These are phyloP conservation scores for Pelargonium australe DNA, from an alignment of 441 rosid species.

Conservation along the genomic window DNA sequence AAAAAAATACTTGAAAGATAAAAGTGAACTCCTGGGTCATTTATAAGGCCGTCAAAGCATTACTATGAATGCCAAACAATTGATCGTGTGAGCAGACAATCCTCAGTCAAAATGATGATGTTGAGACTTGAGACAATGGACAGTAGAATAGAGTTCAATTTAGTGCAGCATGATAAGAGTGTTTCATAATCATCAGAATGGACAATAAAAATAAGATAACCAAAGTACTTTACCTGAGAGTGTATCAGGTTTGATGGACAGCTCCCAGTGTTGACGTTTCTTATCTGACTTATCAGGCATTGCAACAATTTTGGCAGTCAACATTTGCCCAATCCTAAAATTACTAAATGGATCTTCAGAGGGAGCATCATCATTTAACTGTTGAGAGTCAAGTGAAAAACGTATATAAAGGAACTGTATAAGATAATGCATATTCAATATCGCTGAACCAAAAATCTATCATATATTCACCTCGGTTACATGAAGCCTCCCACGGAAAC, in stretches of 20 bases:
- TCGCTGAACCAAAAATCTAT: constrained; percentile 8
- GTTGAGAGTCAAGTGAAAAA: constrained; percentile 27
- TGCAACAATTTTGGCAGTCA: constrained; percentile 68
- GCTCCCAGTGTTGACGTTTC: constrained; percentile 69
- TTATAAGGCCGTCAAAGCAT: background rate
- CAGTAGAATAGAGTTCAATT: background rate
- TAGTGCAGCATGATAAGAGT: background rate
- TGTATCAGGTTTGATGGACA: constrained; percentile 61
- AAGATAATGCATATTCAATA: constrained; percentile 10
- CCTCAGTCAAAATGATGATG: constrained; percentile 1
- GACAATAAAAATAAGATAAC: background rate
- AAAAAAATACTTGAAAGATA: background rate
- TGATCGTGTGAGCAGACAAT: background rate
- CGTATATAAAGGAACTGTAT: background rate
- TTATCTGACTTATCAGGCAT: constrained; percentile 47
- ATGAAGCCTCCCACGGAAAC: constrained; percentile 74
- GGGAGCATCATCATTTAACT: constrained; percentile 49
- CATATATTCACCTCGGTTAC: constrained; percentile 69
- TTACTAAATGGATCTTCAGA: constrained; percentile 56
- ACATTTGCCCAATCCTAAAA: constrained; percentile 73
- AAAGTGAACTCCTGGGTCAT: background rate
- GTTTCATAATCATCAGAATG: background rate
- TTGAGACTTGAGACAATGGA: background rate
- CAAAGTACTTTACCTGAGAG: constrained; percentile 50
- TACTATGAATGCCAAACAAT: background rate